Evolutionary conservation across 2,329 filamentous ascomycete species (phyloP).

Genomic region (Aureobasidium namibiae): DNA sequence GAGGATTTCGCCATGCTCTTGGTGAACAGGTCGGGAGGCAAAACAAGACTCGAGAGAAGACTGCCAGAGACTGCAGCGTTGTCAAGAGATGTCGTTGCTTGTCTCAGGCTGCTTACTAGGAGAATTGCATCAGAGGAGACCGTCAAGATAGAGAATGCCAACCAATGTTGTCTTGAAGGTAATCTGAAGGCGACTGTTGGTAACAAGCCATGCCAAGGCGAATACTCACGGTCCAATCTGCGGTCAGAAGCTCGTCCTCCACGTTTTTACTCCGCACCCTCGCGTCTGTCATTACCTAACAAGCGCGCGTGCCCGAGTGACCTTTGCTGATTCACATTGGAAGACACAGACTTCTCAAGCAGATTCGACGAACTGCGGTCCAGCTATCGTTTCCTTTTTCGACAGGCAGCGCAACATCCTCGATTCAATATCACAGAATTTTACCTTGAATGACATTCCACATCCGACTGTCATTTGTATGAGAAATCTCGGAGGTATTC

Average conservation of each 20-base stretch:
- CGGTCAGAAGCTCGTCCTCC: background rate
- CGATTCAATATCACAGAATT: no score
- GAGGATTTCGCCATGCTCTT: background rate
- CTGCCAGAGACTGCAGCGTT: background rate
- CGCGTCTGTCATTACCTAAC: background rate
- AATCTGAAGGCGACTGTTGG: no score
- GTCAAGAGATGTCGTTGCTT: background rate
- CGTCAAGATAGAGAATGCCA: no score
- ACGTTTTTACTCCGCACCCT: background rate
- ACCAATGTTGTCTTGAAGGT: no score
- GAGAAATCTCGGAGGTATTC: no score
- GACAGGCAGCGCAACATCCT: no score
- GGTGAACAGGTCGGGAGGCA: background rate
- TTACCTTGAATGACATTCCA: no score
- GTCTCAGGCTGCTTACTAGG: background rate
- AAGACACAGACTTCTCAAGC: background rate
- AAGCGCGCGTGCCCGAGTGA: background rate
- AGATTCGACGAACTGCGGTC: background rate
- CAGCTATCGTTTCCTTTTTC: no score
- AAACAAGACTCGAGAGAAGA: background rate
- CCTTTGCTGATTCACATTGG: background rate
- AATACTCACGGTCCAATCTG: no score
- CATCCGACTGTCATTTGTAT: no score
- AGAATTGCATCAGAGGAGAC: background rate
- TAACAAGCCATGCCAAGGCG: no score